Evolutionary conservation across 2,329 filamentous ascomycete species (phyloP).

Genomic region (Aspergillus arachidicola): DNA sequence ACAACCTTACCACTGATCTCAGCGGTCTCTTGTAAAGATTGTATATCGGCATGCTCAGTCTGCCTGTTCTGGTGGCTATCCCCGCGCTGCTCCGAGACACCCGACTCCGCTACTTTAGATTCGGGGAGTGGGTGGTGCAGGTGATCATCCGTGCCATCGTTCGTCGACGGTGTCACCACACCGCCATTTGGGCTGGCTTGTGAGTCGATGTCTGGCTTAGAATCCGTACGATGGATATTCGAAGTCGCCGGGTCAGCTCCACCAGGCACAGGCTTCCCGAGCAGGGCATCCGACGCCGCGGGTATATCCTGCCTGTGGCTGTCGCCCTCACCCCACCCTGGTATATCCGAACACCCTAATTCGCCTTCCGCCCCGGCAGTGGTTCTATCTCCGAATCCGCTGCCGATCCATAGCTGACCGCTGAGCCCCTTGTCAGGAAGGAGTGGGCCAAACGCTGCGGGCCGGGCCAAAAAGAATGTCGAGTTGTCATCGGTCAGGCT

Average conservation of each 20-base stretch:
- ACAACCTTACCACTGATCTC: slow-evolving; percentile 95
- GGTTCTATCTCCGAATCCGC: slow-evolving; percentile 77
- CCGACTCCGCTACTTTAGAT: slow-evolving; percentile 41
- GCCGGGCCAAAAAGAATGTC: slow-evolving; percentile 91
- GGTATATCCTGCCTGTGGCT: slow-evolving; percentile 30
- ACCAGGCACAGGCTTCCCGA: slow-evolving; percentile 26
- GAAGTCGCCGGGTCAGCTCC: slow-evolving; percentile 23
- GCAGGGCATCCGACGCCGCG: slow-evolving; percentile 23
- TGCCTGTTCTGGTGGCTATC: slow-evolving; percentile 37
- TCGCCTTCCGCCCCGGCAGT: slow-evolving; percentile 70
- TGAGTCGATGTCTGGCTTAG: slow-evolving; percentile 23
- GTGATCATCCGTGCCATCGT: slow-evolving; percentile 85
- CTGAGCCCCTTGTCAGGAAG: slow-evolving; percentile 77
- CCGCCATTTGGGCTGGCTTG: slow-evolving; percentile 23
- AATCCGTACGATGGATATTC: slow-evolving; percentile 26
- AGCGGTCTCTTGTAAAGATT: slow-evolving; percentile 85
- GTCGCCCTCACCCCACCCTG: slow-evolving; percentile 74
- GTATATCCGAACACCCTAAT: slow-evolving; percentile 91
- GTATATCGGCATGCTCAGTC: slow-evolving; percentile 78
- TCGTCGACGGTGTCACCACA: slow-evolving; percentile 35
- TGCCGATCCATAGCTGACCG: slow-evolving; percentile 90
- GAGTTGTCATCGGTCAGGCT: slow-evolving; percentile 97
- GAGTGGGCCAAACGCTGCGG: slow-evolving; percentile 86
- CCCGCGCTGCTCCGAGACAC: slow-evolving; percentile 36
- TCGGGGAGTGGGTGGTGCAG: slow-evolving; percentile 63